Evolutionary conservation across 2,329 filamentous ascomycete species (phyloP).

Genomic region (Fusarium aywerte): DNA sequence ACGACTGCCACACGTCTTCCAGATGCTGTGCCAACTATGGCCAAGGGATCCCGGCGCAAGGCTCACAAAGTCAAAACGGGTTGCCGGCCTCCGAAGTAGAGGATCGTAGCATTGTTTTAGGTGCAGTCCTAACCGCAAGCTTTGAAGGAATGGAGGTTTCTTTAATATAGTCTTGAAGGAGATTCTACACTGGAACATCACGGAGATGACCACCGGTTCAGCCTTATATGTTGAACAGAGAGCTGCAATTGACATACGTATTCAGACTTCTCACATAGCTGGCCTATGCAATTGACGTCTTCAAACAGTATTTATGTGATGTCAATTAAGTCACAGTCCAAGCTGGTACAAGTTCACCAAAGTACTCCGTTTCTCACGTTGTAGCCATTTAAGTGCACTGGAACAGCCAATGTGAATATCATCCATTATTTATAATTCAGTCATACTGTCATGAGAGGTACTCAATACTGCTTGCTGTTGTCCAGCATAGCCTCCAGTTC

Average conservation of each 20-base stretch:
- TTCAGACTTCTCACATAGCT: neutral
- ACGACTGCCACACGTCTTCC: accelerated
- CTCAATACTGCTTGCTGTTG: no score
- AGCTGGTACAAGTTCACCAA: no score
- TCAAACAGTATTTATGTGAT: no score
- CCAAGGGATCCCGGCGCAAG: neutral
- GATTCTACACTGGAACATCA: neutral
- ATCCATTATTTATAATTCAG: no score
- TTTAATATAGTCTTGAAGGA: accelerated
- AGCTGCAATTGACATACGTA: neutral
- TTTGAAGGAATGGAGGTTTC: accelerated
- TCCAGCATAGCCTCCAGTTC: no score
- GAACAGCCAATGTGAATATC: no score
- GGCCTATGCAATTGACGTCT: neutral
- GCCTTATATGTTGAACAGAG: neutral
- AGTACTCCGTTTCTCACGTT: no score
- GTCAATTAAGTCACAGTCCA: no score
- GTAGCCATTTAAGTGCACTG: no score
- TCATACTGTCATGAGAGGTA: no score
- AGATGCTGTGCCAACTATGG: neutral
- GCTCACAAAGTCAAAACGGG: neutral
- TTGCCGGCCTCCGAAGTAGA: neutral
- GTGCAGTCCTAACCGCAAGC: accelerated
- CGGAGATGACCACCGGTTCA: neutral
- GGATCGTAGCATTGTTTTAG: neutral